phyloP scores from a whole-genome alignment of 805 yeast species.

The Candida awuae region DNA sequence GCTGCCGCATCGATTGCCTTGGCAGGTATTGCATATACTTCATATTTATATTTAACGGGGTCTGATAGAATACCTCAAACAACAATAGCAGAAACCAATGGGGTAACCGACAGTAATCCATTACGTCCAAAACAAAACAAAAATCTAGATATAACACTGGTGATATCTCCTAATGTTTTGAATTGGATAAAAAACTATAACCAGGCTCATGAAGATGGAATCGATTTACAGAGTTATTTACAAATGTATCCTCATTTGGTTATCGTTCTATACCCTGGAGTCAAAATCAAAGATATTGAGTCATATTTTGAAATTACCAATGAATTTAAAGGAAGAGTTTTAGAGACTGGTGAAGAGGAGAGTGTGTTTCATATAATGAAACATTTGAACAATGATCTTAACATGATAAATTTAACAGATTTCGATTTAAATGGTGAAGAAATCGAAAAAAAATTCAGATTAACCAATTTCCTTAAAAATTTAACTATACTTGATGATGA shows the following conservation, averaged over 20 bases:
- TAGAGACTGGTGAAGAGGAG: conserved; percentile 38
- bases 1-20: neutral
- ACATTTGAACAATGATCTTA: conserved; percentile 31
- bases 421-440: conserved; percentile 11
- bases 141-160: conserved; percentile 15
- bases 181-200: conserved; percentile 8
- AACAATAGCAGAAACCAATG: conserved; percentile 8
- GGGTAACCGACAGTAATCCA: neutral
- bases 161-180: conserved; percentile 13
- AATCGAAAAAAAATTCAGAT: conserved; percentile 18
- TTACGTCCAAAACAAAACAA: conserved; percentile 3
- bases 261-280: conserved; percentile 23
- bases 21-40: neutral
- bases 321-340: conserved; percentile 27
- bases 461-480: conserved; percentile 21
- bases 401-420: conserved; percentile 20
- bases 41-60: neutral
- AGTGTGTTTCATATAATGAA: conserved; percentile 52
- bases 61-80: conserved; percentile 37
- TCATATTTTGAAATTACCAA: conserved; percentile 17
- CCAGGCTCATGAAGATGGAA: conserved; percentile 7
- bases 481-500: conserved; percentile 10
- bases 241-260: conserved; percentile 18
- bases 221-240: conserved; percentile 9
- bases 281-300: conserved; percentile 15